Evolutionary conservation across 208 protist genomes (phyloP).

Genomic region (Phytomonas francai): DNA sequence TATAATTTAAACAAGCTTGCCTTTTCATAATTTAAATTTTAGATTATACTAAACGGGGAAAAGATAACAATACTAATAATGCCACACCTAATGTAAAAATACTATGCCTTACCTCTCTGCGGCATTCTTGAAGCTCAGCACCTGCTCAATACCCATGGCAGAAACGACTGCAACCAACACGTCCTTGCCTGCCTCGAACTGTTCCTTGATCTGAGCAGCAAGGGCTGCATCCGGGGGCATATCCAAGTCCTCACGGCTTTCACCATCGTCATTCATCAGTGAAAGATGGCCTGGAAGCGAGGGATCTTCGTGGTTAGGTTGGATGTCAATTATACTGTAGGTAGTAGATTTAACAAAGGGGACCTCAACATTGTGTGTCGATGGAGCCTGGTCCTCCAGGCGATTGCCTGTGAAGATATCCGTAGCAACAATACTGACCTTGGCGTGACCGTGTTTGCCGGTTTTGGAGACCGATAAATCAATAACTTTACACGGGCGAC

Average conservation of each 20-base stretch:
- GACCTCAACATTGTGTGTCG: constrained; percentile 96
- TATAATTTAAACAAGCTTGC: background rate
- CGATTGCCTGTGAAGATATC: constrained; percentile 99
- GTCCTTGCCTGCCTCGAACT: constrained; percentile 92
- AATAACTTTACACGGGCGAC: constrained; percentile 95
- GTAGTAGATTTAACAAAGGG: constrained; percentile 94
- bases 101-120: constrained; percentile 46
- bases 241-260: constrained; percentile 93
- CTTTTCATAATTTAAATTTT: constrained; percentile 1
- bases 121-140: constrained; percentile 91
- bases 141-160: constrained; percentile 94
- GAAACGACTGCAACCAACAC: constrained; percentile 90
- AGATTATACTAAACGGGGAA: background rate
- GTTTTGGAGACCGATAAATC: constrained; percentile 98
- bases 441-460: constrained; percentile 99
- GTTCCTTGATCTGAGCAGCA: constrained; percentile 82
- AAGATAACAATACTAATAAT: constrained; percentile 11
- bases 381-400: constrained; percentile 96
- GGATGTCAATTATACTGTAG: constrained; percentile 92
- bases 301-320: constrained; percentile 80
- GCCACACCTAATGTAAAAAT: background rate
- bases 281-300: constrained; percentile 64
- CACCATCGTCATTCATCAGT: constrained; percentile 91
- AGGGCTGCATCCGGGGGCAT: constrained; percentile 90
- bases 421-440: constrained; percentile 95